A percentile compares a stretch with the other conserved stretches of the same genome.
Evolutionary conservation across 2,329 filamentous ascomycete genomes (phyloP).

Genomic region (Calonectria hongkongensis): DNA sequence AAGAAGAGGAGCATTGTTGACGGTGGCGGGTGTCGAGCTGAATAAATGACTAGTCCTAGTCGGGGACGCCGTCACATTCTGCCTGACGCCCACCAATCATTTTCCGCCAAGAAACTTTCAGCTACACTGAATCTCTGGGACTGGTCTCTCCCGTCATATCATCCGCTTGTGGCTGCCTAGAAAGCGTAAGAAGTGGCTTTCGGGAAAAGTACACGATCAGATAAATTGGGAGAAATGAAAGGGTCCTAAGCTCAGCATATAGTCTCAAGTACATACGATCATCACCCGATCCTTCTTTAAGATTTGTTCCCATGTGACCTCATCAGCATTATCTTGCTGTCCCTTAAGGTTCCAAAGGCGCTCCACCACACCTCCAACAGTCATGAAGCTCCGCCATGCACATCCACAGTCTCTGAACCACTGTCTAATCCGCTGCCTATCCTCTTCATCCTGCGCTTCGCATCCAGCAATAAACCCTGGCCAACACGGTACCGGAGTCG

Average conservation of each 20-base stretch:
- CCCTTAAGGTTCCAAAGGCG: neutral
- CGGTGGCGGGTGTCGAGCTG: neutral
- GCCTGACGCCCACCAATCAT: neutral
- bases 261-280: neutral
- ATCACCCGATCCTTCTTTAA: neutral
- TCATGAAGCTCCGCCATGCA: neutral
- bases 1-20: neutral
- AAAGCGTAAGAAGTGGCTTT: too few relatives aligned
- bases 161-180: too few relatives aligned
- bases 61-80: neutral
- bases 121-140: too few relatives aligned
- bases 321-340: neutral
- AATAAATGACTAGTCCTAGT: neutral
- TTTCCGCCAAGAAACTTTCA: neutral
- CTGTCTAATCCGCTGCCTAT: neutral
- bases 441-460: neutral
- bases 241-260: neutral
- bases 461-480: slow-evolving; percentile 6
- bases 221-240: too few relatives aligned
- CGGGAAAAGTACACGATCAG: too few relatives aligned
- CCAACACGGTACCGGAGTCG: neutral
- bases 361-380: neutral
- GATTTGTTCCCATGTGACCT: slow-evolving; percentile 11
- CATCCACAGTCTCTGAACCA: neutral
- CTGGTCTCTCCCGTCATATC: too few relatives aligned